Conservation (phyloP, 1,139 yeast genomes). For the Yamadazyma jaroonii region DNA sequence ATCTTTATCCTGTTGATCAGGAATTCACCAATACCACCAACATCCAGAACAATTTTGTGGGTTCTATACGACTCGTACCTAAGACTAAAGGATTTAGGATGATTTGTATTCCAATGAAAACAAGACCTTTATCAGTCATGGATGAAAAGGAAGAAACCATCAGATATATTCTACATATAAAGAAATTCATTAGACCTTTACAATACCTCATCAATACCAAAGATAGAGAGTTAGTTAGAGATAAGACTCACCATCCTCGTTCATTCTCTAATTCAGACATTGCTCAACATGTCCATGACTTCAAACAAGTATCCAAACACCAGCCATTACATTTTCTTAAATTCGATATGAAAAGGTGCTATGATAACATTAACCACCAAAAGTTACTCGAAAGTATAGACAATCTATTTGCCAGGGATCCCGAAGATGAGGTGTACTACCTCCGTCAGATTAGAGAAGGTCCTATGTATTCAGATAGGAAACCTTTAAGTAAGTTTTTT, state of each 20-base stretch:
- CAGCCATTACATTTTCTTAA: slow-evolving; percentile 55
- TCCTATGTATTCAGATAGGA: slow-evolving; percentile 10
- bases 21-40: slow-evolving; percentile 8
- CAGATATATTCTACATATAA: slow-evolving; percentile 17
- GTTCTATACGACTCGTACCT: slow-evolving; percentile 50
- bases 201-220: slow-evolving; percentile 12
- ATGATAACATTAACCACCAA: slow-evolving; percentile 65
- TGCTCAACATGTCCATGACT: slow-evolving; percentile 16
- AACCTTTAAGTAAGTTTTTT: slow-evolving; percentile 6
- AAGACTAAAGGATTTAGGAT: slow-evolving; percentile 55
- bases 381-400: slow-evolving; percentile 36
- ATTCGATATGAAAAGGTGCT: slow-evolving; percentile 78
- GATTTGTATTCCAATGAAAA: slow-evolving; percentile 53
- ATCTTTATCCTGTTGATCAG: slow-evolving; percentile 18
- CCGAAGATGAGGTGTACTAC: slow-evolving; percentile 19
- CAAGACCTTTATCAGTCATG: slow-evolving; percentile 14
- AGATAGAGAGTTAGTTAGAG: slow-evolving; percentile 17
- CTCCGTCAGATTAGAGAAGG: slow-evolving; percentile 19
- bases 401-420: slow-evolving; percentile 22
- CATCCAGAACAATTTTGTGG: slow-evolving; percentile 22
- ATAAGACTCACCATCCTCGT: slow-evolving; percentile 18
- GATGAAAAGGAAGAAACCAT: slow-evolving; percentile 12
- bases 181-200: slow-evolving; percentile 22
- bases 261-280: slow-evolving; percentile 29
- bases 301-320: slow-evolving; percentile 15